Base-by-base conservation (phyloP, 73 alveolate species). In the Paraurostyla sp. region DNA sequence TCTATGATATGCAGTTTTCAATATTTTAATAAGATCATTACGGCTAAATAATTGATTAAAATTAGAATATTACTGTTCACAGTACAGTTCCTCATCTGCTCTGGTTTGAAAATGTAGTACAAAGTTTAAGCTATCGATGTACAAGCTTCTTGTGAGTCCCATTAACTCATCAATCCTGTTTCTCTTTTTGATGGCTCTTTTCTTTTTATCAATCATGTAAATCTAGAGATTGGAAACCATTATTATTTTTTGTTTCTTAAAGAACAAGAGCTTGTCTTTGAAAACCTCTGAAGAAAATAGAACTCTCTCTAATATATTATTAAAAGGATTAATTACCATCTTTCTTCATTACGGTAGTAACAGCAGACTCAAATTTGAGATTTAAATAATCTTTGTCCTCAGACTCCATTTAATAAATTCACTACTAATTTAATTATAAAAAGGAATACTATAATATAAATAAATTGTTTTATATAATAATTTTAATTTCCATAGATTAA, bases 401-500 rank as follows among this genome's bases (percentile, higher is more conserved):
- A n/a, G 54, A 27, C 25, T 75, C 75, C 75, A 22, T 48, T 25
- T 4, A 6, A 32, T 20, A 6, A 7, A 46, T 29, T 4, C 6
- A 11, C 23, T 20, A 48, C 22, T 40, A 18, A 35, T 13, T 71
- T 27, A 20, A 18, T 23, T 15, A 71, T 35, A 71, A 20, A 25
- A 16, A 13, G n/a, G n/a, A n/a, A n/a, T n/a, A 15, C 13, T 46
- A 46, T 46, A 15, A 46, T 46, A 46, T 20, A 46, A 46, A 46
- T 46, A 15, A 46, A 20, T 46, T 46, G 18, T 15, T 15, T 46
- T 15, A 46, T 75, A 75, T 75, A 75, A 75, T 75, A 75, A 7
- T 75, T 69, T 75, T 75, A 69, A 46, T 75, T 75, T 49, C 87
- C 87, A 75, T 75, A 7, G 60, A 75, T 27, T 69, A 15, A 75